These are phyloP conservation scores for Leptographium galeiforme DNA, from an alignment of 2,329 filamentous ascomycete species.

Conservation along the genomic window DNA sequence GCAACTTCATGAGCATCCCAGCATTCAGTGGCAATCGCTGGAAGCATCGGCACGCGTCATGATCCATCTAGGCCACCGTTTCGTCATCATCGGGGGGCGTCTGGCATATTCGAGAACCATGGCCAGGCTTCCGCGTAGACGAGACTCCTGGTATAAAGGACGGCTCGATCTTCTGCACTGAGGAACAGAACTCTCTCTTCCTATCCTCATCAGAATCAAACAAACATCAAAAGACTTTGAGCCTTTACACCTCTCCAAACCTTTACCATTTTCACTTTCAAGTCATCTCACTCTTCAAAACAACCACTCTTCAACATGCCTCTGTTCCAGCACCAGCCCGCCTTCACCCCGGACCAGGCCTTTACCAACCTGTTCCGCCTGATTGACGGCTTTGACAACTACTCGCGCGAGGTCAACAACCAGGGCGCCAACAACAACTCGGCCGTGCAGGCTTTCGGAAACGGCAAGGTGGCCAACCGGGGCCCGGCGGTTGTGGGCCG, in stretches of 20 bases:
- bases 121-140: background rate
- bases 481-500: conserved; percentile 20
- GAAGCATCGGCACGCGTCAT: conserved; percentile 15
- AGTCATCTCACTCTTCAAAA: conserved; percentile 3
- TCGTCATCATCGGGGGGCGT: background rate
- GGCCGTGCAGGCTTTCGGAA: conserved; percentile 3
- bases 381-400: conserved; percentile 49
- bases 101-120: background rate
- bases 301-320: conserved; percentile 35
- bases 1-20: background rate
- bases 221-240: background rate
- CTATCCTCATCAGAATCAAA: background rate
- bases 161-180: background rate
- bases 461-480: conserved; percentile 14
- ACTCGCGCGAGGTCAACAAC: conserved; percentile 26
- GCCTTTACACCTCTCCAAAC: background rate
- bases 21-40: background rate
- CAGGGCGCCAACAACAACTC: background rate
- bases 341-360: conserved; percentile 13
- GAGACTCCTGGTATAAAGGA: background rate
- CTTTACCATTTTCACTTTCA: background rate
- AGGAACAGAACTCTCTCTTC: background rate
- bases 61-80: background rate
- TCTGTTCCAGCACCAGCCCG: conserved; percentile 39
- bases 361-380: conserved; percentile 41